Percentiles rank a stretch among this genome's conserved stretches.
Conservation (phyloP, 108 stramenopile species). For the Epipyxis sp. region DNA sequence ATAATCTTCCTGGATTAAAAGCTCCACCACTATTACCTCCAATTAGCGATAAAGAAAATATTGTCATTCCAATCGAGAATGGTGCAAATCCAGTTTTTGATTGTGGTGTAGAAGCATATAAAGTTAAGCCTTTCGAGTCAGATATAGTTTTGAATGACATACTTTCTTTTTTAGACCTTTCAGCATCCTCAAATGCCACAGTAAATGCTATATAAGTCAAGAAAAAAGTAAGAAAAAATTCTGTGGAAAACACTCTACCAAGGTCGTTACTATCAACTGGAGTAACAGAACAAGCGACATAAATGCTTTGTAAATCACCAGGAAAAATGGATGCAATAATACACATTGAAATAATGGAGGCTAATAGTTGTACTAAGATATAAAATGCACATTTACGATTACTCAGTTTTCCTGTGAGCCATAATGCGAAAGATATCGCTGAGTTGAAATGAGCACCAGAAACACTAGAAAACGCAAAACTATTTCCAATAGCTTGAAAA, state of each 20-base stretch:
- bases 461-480: constrained; percentile 26
- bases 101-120: constrained; percentile 26
- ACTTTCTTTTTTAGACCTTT: constrained; percentile 7
- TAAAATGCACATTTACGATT: constrained; percentile 3
- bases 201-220: constrained; percentile 33
- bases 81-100: constrained; percentile 29
- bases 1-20: constrained; percentile 21
- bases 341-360: constrained; percentile 16
- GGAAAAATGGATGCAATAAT: constrained; percentile 4
- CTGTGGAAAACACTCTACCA: constrained; percentile 22
- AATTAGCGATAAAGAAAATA: constrained; percentile 2
- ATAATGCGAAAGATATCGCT: constrained; percentile 29
- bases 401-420: constrained; percentile 22
- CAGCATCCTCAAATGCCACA: constrained; percentile 32
- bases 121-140: not conserved
- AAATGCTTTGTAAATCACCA: not conserved
- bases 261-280: not conserved
- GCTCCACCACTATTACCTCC: constrained; percentile 19
- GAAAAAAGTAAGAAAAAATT: constrained; percentile 23
- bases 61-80: constrained; percentile 27
- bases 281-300: not conserved
- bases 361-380: constrained; percentile 8
- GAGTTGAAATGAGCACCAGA: constrained; percentile 29
- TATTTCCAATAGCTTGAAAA: constrained; percentile 17
- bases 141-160: constrained; percentile 27